Evolutionary conservation across 1,284 basidiomycete species (phyloP).

Genomic region (Jaminaea rosea): DNA sequence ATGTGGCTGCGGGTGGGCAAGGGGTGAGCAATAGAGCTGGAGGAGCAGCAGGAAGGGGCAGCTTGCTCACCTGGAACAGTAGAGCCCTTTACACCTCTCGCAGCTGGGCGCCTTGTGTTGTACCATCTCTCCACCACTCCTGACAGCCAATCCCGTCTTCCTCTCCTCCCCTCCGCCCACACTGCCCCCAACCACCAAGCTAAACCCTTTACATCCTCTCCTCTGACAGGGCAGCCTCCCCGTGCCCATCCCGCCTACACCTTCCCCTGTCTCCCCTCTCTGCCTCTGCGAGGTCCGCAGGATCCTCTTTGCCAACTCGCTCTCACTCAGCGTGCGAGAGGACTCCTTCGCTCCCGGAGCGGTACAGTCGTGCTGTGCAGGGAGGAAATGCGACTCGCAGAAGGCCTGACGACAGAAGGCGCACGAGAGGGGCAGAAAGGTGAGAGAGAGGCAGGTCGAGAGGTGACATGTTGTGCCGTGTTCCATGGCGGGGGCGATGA

Average conservation of each 20-base stretch:
- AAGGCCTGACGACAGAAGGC: slow-evolving; percentile 19
- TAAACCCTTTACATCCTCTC: slow-evolving; percentile 28
- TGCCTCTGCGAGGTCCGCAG: slow-evolving; percentile 1
- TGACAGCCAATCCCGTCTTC: slow-evolving; percentile 1
- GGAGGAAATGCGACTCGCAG: slow-evolving; percentile 32
- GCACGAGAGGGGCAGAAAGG: slow-evolving; percentile 32
- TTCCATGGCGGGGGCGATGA: slow-evolving; percentile 14
- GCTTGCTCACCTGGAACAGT: slow-evolving; percentile 16
- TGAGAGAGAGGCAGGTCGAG: slow-evolving; percentile 19
- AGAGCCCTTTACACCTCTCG: slow-evolving; percentile 27
- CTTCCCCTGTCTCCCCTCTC: not conserved
- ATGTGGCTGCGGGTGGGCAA: slow-evolving; percentile 15
- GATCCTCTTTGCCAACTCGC: slow-evolving; percentile 12
- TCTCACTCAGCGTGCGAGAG: slow-evolving; percentile 14
- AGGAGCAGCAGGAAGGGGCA: not conserved
- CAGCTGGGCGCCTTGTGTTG: slow-evolving; percentile 29
- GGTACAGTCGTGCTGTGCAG: slow-evolving; percentile 24
- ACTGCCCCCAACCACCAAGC: slow-evolving; percentile 15
- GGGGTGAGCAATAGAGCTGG: not conserved
- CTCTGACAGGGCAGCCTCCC: slow-evolving; percentile 28
- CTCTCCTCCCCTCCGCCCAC: not conserved
- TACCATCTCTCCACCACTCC: slow-evolving; percentile 4
- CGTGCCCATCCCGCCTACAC: slow-evolving; percentile 6
- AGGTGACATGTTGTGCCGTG: slow-evolving; percentile 26
- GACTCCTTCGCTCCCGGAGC: slow-evolving; percentile 12